Evolutionary conservation across 306 rosid species (phyloP).

Genomic region (Casuarina equisetifolia): DNA sequence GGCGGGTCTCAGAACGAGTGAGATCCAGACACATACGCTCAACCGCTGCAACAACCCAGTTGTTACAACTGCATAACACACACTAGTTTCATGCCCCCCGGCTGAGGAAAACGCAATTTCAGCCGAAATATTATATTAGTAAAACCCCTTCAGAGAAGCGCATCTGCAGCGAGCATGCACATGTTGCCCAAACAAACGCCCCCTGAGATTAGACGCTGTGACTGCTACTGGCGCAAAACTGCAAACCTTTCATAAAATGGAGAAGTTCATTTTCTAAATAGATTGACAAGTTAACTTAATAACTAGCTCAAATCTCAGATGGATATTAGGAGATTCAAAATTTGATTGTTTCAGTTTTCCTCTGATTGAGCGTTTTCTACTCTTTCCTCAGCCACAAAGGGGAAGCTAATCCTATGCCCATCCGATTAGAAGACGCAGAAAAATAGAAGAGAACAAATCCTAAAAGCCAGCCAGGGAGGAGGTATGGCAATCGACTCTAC

Average conservation of each 20-base stretch:
- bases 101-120: not conserved
- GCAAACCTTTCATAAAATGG: no score
- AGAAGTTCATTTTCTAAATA: not conserved
- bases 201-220: no score
- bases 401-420: not conserved
- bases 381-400: not conserved
- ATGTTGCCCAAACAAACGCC: not conserved
- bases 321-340: not conserved
- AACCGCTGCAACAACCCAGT: not conserved
- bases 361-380: not conserved
- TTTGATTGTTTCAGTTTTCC: not conserved
- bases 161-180: not conserved
- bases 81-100: not conserved
- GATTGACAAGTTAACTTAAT: no score
- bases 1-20: not conserved
- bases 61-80: not conserved
- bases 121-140: not conserved
- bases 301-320: not conserved
- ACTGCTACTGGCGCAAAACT: no score
- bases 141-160: not conserved
- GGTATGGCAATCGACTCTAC: not conserved
- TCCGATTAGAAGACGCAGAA: conserved; percentile 11
- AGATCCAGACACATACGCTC: not conserved
- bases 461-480: not conserved
- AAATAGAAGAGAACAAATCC: not conserved